Evolutionary conservation across 2,329 filamentous ascomycete genomes (phyloP).

Genomic region (Penicillium paneum): DNA sequence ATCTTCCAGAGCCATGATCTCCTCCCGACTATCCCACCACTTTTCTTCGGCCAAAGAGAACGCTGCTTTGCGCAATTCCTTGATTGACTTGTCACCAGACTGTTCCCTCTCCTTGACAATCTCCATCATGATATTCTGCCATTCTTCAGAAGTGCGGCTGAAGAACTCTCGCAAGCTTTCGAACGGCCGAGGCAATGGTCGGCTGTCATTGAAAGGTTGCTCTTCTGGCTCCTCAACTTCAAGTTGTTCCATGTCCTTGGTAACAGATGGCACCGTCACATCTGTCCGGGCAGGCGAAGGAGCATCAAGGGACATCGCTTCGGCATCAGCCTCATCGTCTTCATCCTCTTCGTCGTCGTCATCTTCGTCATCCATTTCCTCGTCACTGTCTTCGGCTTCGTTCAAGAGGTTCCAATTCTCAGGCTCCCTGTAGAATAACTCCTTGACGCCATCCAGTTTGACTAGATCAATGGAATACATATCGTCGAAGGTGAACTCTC

Average conservation of each 20-base stretch:
- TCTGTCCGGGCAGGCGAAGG: conserved; percentile 39
- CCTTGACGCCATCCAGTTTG: conserved; percentile 89
- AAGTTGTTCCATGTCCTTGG: conserved; percentile 37
- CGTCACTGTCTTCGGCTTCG: conserved; percentile 56
- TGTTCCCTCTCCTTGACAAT: conserved; percentile 66
- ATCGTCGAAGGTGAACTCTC: conserved; percentile 94
- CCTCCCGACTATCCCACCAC: conserved; percentile 98
- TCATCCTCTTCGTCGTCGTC: conserved; percentile 44
- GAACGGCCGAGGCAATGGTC: conserved; percentile 77
- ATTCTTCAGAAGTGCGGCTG: conserved; percentile 77
- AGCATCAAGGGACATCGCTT: conserved; percentile 46
- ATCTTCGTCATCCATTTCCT: conserved; percentile 49
- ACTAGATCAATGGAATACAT: conserved; percentile 90
- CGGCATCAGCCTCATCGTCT: conserved; percentile 28
- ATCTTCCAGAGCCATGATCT: conserved; percentile 86
- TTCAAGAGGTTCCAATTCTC: conserved; percentile 75
- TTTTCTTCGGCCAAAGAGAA: conserved; percentile 92
- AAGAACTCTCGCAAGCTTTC: conserved; percentile 92
- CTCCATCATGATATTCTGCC: conserved; percentile 83
- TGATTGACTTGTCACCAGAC: conserved; percentile 60
- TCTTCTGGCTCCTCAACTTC: conserved; percentile 42
- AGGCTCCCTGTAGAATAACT: conserved; percentile 81
- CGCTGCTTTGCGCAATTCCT: conserved; percentile 88
- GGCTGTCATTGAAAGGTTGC: conserved; percentile 63
- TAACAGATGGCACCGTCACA: conserved; percentile 35